Evolutionary conservation across 1,139 yeast species (phyloP).

Genomic region (Geotrichum australiense): DNA sequence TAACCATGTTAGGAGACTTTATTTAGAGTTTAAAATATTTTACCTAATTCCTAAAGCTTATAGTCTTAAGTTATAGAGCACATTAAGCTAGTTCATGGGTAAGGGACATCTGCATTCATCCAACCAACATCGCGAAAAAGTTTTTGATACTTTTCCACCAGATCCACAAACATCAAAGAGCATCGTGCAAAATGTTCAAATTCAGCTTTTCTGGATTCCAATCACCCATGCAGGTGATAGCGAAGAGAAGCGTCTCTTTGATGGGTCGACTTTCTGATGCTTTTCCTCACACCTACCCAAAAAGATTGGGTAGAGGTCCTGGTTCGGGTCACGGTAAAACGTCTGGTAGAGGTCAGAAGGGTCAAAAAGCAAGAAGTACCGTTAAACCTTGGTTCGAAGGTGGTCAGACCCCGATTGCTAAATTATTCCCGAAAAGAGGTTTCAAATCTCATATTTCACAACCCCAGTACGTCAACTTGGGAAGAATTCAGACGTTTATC

Average conservation of each 20-base stretch:
- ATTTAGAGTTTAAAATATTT: no score
- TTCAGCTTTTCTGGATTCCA: no score
- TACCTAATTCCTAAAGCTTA: no score
- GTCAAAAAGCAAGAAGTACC: conserved; percentile 93
- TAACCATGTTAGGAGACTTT: no score
- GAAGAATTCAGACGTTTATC: conserved; percentile 50
- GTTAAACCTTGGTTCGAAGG: conserved; percentile 96
- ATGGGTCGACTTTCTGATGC: conserved; percentile 20
- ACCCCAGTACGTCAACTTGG: conserved; percentile 41
- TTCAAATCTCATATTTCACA: conserved; percentile 43
- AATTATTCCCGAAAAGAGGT: conserved; percentile 86
- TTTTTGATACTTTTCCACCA: not conserved
- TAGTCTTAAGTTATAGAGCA: no score
- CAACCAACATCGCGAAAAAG: not conserved
- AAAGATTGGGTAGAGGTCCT: conserved; percentile 94
- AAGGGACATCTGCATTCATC: no score
- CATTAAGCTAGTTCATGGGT: no score
- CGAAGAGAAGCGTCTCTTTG: conserved; percentile 16
- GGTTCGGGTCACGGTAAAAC: conserved; percentile 87
- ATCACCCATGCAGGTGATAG: no score
- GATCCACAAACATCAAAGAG: no score
- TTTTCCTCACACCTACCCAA: conserved; percentile 39
- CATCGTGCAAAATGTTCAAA: no score
- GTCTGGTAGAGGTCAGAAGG: conserved; percentile 96
- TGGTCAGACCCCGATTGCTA: conserved; percentile 94